phyloP scores from a whole-genome alignment of 257 asterid species.

The Nicotiana benthamiana region DNA sequence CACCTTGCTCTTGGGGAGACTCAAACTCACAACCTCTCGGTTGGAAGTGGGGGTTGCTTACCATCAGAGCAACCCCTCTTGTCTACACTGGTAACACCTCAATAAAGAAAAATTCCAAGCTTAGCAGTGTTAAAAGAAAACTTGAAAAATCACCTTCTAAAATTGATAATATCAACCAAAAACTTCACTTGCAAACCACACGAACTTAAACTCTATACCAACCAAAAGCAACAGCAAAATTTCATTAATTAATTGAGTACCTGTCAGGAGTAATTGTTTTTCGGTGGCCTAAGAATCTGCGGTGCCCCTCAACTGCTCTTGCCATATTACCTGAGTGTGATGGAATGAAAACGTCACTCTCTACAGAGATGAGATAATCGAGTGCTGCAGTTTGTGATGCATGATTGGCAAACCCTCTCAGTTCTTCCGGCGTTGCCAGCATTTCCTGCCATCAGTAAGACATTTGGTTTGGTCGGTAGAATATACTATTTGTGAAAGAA shows the following conservation, averaged over 20 bases:
- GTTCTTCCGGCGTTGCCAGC: constrained; percentile 66
- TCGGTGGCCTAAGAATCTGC: constrained; percentile 72
- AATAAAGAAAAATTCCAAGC: not conserved
- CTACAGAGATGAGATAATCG: constrained; percentile 72
- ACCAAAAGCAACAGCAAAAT: not conserved
- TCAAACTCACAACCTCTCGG: too few species aligned
- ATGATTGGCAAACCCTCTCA: constrained; percentile 50
- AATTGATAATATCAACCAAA: not conserved
- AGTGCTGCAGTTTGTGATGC: constrained; percentile 95
- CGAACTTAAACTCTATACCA: not conserved
- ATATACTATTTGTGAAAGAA: not conserved
- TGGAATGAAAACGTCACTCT: constrained; percentile 80
- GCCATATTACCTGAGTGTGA: constrained; percentile 98
- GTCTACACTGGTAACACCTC: not conserved
- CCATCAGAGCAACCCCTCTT: too few species aligned
- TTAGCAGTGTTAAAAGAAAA: not conserved
- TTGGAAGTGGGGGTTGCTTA: too few species aligned
- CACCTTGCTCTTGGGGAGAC: too few species aligned
- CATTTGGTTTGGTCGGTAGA: constrained; percentile 8
- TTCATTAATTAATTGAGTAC: constrained; percentile 19
- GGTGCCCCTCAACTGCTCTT: constrained; percentile 90
- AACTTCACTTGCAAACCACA: not conserved
- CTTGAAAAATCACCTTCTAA: not conserved
- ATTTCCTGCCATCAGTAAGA: constrained; percentile 60
- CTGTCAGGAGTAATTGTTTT: constrained; percentile 87